Evolutionary conservation across 2,329 filamentous ascomycete genomes (phyloP).

Genomic region (Cladosporium sp.): DNA sequence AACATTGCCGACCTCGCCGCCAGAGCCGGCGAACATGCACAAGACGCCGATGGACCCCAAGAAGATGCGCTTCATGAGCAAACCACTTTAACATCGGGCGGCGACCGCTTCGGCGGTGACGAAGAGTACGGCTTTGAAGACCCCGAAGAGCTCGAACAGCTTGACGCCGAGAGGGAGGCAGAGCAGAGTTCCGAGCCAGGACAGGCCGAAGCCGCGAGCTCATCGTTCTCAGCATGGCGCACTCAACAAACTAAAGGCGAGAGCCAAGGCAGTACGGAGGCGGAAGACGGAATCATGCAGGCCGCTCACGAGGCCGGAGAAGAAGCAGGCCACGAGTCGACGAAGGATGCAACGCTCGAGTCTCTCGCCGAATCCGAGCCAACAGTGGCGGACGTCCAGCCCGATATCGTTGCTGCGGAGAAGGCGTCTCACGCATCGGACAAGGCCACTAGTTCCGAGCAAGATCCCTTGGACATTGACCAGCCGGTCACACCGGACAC

Average conservation of each 20-base stretch:
- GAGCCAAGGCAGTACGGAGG: conserved; percentile 8
- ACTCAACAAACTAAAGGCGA: conserved; percentile 14
- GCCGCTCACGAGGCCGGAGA: conserved; percentile 5
- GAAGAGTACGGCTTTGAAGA: conserved; percentile 23
- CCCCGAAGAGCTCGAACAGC: conserved; percentile 11
- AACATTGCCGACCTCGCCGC: conserved; percentile 13
- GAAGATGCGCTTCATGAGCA: conserved; percentile 14
- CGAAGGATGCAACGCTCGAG: background rate
- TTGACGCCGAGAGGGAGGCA: conserved; percentile 13
- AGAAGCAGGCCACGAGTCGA: background rate
- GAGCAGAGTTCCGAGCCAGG: conserved; percentile 4
- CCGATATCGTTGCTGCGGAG: background rate
- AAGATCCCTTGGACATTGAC: conserved; percentile 2
- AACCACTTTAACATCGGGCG: conserved; percentile 21
- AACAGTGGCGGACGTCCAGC: background rate
- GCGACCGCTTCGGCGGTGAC: conserved; percentile 28
- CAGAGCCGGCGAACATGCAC: no score
- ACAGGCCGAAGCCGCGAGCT: background rate
- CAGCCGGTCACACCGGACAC: conserved; percentile 11
- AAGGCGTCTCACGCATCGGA: background rate
- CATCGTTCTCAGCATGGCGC: conserved; percentile 18
- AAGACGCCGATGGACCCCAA: conserved; percentile 3
- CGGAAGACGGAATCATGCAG: background rate
- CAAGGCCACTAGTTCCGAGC: conserved; percentile 8
- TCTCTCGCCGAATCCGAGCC: background rate